These are phyloP conservation scores for Talaromyces trachyspermus DNA, from an alignment of 495 filamentous ascomycete species.

Conservation along the genomic window DNA sequence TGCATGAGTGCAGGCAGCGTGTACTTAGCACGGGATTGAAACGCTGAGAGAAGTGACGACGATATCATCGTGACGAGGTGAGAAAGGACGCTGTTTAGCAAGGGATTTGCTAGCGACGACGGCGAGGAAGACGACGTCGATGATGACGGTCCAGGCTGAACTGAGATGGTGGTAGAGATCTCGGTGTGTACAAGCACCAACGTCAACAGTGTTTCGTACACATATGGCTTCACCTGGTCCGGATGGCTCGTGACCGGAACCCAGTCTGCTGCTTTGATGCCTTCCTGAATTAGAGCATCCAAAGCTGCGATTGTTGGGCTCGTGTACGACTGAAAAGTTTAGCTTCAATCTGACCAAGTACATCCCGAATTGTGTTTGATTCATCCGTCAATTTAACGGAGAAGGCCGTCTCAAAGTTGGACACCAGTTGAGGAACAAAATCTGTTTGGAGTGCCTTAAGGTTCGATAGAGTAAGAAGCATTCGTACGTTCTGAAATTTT, in stretches of 20 bases:
- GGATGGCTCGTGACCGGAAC: slow-evolving; percentile 56
- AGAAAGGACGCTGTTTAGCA: slow-evolving; percentile 68
- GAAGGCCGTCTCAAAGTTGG: slow-evolving; percentile 83
- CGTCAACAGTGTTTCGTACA: slow-evolving; percentile 73
- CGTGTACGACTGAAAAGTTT: slow-evolving; percentile 87
- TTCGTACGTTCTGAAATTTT: slow-evolving; percentile 67
- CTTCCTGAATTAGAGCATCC: slow-evolving; percentile 56
- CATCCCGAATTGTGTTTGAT: slow-evolving; percentile 78
- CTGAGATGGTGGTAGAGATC: slow-evolving; percentile 66
- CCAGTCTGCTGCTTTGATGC: slow-evolving; percentile 67
- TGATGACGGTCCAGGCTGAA: slow-evolving; percentile 22
- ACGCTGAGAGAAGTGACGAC: slow-evolving; percentile 60
- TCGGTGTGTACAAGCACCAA: slow-evolving; percentile 89
- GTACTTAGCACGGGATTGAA: slow-evolving; percentile 60
- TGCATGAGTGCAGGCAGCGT: slow-evolving; percentile 82
- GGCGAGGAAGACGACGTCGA: slow-evolving; percentile 20
- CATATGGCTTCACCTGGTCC: slow-evolving; percentile 71
- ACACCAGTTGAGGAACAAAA: slow-evolving; percentile 72
- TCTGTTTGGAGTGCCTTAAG: slow-evolving; percentile 70
- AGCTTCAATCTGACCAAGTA: slow-evolving; percentile 79
- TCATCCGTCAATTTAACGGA: slow-evolving; percentile 88
- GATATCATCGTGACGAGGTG: slow-evolving; percentile 73
- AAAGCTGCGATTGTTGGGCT: slow-evolving; percentile 59
- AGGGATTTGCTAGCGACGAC: slow-evolving; percentile 39
- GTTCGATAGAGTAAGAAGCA: slow-evolving; percentile 88